Conservation (phyloP, 2,329 filamentous ascomycete species). For the Plenodomus biglobosus region DNA sequence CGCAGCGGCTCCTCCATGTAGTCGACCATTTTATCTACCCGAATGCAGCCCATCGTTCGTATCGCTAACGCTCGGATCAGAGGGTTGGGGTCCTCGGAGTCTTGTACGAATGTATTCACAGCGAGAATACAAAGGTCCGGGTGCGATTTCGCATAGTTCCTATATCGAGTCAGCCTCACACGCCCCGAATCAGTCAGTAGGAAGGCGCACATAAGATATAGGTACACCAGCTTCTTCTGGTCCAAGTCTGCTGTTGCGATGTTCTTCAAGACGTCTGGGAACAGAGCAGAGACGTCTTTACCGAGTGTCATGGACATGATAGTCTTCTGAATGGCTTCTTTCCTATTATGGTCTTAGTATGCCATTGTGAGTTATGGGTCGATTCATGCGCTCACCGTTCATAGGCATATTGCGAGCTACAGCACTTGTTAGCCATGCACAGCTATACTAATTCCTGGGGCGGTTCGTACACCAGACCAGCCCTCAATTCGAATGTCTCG, state of each 20-base stretch:
- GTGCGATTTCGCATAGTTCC: constrained; percentile 99
- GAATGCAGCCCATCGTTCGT: constrained; percentile 96
- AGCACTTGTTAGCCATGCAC: constrained; percentile 40
- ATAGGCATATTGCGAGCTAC: constrained; percentile 94
- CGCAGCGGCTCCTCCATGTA: constrained; percentile 98
- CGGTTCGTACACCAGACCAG: constrained; percentile 70
- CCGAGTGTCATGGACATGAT: constrained; percentile 99
- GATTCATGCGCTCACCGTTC: constrained; percentile 62
- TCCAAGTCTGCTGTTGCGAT: constrained; percentile 93
- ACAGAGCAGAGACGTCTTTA: constrained; percentile 96
- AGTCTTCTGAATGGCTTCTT: constrained; percentile 98
- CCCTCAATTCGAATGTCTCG: constrained; percentile 95
- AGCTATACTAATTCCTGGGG: constrained; percentile 7
- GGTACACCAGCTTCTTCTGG: constrained; percentile 98
- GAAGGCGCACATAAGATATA: constrained; percentile 81
- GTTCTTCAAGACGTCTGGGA: constrained; percentile 97
- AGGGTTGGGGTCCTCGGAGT: constrained; percentile 97
- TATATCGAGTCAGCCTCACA: constrained; percentile 43
- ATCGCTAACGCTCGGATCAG: constrained; percentile 93
- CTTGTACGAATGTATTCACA: constrained; percentile 98
- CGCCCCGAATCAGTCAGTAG: not conserved
- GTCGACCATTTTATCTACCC: constrained; percentile 99
- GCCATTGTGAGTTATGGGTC: not conserved
- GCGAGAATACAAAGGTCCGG: constrained; percentile 97
- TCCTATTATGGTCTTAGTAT: constrained; percentile 57